A percentile compares a stretch with the other conserved stretches of the same genome.
phyloP scores from a whole-genome alignment of 2,329 filamentous ascomycete genomes.

The Niveomyces coronatus region DNA sequence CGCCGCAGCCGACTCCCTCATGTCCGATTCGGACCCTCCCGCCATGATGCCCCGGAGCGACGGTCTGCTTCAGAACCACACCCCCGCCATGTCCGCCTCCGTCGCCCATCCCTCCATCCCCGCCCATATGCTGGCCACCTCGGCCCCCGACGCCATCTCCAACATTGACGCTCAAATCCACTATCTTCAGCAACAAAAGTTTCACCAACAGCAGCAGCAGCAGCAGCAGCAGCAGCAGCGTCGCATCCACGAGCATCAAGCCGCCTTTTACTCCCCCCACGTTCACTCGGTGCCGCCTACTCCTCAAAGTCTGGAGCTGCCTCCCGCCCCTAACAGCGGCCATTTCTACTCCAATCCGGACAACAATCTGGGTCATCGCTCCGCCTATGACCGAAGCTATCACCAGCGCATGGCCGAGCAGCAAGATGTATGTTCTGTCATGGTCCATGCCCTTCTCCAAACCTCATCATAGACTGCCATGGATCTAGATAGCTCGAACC shows the following conservation, averaged over 20 bases:
- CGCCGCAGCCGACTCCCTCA: slow-evolving; percentile 26
- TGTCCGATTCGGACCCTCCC: slow-evolving; percentile 23
- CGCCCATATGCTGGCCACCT: slow-evolving; percentile 32
- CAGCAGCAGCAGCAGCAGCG: slow-evolving; percentile 50
- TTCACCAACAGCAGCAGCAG: slow-evolving; percentile 50
- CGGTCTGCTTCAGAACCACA: slow-evolving; percentile 32
- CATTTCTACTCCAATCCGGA: slow-evolving; percentile 53
- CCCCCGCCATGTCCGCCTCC: slow-evolving; percentile 38
- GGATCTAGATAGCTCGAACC: too few species aligned
- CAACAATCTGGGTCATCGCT: slow-evolving; percentile 41
- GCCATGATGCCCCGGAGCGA: slow-evolving; percentile 21
- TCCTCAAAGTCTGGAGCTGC: slow-evolving; percentile 70
- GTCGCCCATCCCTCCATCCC: slow-evolving; percentile 35
- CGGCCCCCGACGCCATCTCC: slow-evolving; percentile 40
- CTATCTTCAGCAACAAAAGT: slow-evolving; percentile 52
- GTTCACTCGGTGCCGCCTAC: slow-evolving; percentile 63
- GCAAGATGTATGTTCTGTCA: slow-evolving; percentile 44
- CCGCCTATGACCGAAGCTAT: slow-evolving; percentile 53
- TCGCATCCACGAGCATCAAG: slow-evolving; percentile 47
- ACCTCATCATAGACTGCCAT: too few species aligned
- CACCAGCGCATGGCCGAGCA: slow-evolving; percentile 59
- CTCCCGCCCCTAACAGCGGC: slow-evolving; percentile 42
- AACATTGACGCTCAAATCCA: slow-evolving; percentile 57
- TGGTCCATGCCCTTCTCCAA: background rate
- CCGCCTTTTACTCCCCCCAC: slow-evolving; percentile 42